Percentiles rank a stretch among this genome's conserved stretches.
These are phyloP conservation scores for Fomitopsis serialis DNA, from an alignment of 768 basidiomycete species.

Conservation along the genomic window DNA sequence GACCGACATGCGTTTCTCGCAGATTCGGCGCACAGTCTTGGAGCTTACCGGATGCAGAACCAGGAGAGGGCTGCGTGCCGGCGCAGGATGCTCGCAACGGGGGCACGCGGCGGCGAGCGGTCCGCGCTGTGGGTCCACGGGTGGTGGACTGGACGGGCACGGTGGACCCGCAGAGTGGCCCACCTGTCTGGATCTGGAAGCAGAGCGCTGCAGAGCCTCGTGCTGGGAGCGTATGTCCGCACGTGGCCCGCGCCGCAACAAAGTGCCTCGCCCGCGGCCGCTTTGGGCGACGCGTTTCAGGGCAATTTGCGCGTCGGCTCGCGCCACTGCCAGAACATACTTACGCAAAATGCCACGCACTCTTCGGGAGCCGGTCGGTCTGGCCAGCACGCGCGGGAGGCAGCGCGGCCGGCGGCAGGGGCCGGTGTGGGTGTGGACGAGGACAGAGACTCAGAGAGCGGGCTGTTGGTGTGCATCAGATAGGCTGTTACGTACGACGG, in stretches of 20 bases:
- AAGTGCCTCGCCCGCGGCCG: background rate
- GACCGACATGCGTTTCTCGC: background rate
- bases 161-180: background rate
- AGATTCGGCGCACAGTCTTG: background rate
- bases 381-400: too few relatives aligned
- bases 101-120: too few relatives aligned
- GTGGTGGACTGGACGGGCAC: background rate
- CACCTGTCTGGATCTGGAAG: background rate
- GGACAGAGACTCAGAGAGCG: too few relatives aligned
- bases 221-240: background rate
- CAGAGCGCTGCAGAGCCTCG: background rate
- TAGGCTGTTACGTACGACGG: constrained; percentile 7
- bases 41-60: background rate
- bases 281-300: too few relatives aligned
- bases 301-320: too few relatives aligned
- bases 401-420: too few relatives aligned
- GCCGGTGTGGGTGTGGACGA: too few relatives aligned
- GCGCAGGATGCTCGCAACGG: background rate
- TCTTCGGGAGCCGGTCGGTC: too few relatives aligned
- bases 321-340: too few relatives aligned
- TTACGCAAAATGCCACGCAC: too few relatives aligned
- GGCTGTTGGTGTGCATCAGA: background rate
- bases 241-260: background rate
- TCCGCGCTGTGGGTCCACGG: background rate
- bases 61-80: background rate